Conservation (phyloP, 768 basidiomycete species). For the Termitomyces sp. region DNA sequence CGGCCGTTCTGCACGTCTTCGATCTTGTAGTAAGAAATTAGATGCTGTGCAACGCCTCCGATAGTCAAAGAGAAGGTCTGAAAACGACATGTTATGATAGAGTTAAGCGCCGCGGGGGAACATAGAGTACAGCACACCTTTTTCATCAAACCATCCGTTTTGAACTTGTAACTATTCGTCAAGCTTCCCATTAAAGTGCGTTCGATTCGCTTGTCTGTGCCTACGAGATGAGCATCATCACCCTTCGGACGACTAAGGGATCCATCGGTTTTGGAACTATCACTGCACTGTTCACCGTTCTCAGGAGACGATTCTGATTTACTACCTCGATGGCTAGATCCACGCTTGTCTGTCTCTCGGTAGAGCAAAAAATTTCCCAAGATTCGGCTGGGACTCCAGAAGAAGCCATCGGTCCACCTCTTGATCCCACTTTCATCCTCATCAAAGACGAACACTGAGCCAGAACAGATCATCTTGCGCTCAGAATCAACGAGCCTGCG, state of each 20-base stretch:
- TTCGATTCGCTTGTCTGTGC: constrained; percentile 71
- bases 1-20: constrained; percentile 88
- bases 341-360: constrained; percentile 86
- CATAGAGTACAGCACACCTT: constrained; percentile 55
- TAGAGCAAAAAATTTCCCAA: constrained; percentile 94
- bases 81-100: constrained; percentile 3
- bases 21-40: constrained; percentile 92
- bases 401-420: constrained; percentile 96
- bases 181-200: constrained; percentile 82
- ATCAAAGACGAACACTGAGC: constrained; percentile 95
- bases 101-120: background rate
- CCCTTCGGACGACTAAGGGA: constrained; percentile 63
- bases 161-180: constrained; percentile 93
- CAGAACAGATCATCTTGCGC: constrained; percentile 87
- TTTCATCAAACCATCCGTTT: constrained; percentile 91
- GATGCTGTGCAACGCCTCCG: constrained; percentile 79
- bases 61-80: constrained; percentile 92
- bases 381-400: constrained; percentile 91
- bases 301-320: constrained; percentile 36
- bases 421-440: constrained; percentile 97
- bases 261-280: constrained; percentile 24
- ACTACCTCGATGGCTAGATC: constrained; percentile 52
- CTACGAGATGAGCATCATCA: constrained; percentile 34
- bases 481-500: constrained; percentile 90
- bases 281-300: constrained; percentile 25